These are phyloP conservation scores for Dissophora ornata DNA, from an alignment of 192 early-diverging fungal species.

Conservation along the genomic window DNA sequence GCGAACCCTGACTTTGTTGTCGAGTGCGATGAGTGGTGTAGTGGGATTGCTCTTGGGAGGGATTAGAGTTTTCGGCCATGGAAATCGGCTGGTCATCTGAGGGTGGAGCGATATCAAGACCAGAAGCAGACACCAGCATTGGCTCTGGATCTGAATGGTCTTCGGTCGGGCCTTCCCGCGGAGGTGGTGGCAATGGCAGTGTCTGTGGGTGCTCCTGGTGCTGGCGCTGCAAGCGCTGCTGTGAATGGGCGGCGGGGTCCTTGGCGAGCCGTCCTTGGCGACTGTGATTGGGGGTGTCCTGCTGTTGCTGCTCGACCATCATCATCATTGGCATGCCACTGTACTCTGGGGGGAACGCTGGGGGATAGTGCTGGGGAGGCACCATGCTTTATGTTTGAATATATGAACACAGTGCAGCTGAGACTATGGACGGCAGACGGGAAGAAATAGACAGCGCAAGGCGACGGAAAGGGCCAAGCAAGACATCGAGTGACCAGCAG, in stretches of 20 bases:
- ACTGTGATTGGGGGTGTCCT: background rate
- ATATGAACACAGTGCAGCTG: background rate
- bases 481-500: background rate
- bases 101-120: constrained; percentile 28
- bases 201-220: constrained; percentile 8
- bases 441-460: too few relatives aligned
- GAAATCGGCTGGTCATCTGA: constrained; percentile 47
- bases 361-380: constrained; percentile 45
- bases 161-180: background rate
- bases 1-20: constrained; percentile 9
- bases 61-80: constrained; percentile 32
- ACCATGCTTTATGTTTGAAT: constrained; percentile 32
- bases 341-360: constrained; percentile 41
- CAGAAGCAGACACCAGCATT: background rate
- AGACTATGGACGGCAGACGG: constrained; percentile 9
- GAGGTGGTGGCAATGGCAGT: constrained; percentile 4
- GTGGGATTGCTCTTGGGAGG: constrained; percentile 9
- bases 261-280: background rate
- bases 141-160: background rate
- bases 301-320: constrained; percentile 19
- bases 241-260: background rate
- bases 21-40: constrained; percentile 10
- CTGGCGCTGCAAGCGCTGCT: background rate
- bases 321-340: constrained; percentile 38
- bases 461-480: too few relatives aligned